Evolutionary conservation across 805 yeast species (phyloP).

Genomic region (Kodamaea hsintzibuensis): DNA sequence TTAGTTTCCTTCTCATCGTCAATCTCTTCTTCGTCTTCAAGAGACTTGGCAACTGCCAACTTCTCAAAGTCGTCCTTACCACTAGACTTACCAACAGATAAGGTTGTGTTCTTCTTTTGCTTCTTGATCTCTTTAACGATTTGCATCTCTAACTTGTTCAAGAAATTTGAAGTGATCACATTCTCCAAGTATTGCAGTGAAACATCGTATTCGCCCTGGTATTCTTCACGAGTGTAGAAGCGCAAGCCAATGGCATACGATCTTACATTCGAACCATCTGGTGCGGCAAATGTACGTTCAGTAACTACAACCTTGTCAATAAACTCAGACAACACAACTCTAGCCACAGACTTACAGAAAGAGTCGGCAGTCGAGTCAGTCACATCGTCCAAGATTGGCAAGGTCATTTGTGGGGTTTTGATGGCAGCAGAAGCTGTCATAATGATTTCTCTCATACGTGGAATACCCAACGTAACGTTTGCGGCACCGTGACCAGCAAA

Average conservation of each 20-base stretch:
- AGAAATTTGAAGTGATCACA: constrained; percentile 64
- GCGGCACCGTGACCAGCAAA: constrained; percentile 99
- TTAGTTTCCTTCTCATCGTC: constrained; percentile 65
- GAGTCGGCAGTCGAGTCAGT: constrained; percentile 85
- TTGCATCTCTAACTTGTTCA: constrained; percentile 67
- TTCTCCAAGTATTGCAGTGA: constrained; percentile 74
- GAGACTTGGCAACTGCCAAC: constrained; percentile 6
- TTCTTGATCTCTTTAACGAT: constrained; percentile 81
- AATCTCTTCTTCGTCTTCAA: constrained; percentile 55
- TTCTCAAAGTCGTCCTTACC: constrained; percentile 49
- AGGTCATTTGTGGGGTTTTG: constrained; percentile 98
- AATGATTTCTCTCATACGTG: constrained; percentile 99
- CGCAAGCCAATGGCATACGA: constrained; percentile 72
- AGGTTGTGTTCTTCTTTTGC: constrained; percentile 61
- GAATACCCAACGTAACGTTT: constrained; percentile 98
- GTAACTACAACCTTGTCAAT: constrained; percentile 82
- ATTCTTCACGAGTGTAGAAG: constrained; percentile 76
- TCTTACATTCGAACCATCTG: constrained; percentile 53
- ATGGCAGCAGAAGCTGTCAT: constrained; percentile 97
- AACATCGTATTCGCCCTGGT: constrained; percentile 86
- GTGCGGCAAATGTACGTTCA: constrained; percentile 76
- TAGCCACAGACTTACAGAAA: constrained; percentile 87
- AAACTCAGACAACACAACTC: constrained; percentile 83
- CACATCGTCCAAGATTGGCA: constrained; percentile 81
- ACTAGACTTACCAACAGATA: constrained; percentile 71